A percentile compares a stretch with the other conserved stretches of the same genome.
Evolutionary conservation across 2,329 filamentous ascomycete genomes (phyloP).

Genomic region (Parastagonospora nodorum): DNA sequence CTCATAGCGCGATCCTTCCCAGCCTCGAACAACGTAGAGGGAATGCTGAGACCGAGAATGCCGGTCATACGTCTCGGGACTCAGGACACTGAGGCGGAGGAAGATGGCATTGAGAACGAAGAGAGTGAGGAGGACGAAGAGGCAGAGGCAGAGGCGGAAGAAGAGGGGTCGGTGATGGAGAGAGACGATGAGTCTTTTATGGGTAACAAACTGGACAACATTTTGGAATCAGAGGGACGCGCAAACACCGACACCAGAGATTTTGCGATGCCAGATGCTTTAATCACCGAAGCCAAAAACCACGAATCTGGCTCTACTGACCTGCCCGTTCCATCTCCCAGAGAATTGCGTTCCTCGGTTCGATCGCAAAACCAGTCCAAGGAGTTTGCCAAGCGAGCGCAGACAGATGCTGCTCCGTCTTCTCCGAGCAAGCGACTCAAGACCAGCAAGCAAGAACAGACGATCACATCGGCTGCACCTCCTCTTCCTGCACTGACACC

Average conservation of each 20-base stretch:
- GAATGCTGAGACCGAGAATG: constrained; percentile 63
- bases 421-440: constrained; percentile 40
- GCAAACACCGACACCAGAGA: constrained; percentile 16
- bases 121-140: constrained; percentile 26
- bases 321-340: not conserved
- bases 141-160: constrained; percentile 50
- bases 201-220: constrained; percentile 5
- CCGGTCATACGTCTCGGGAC: constrained; percentile 45
- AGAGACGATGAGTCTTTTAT: constrained; percentile 52
- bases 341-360: not conserved
- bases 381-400: constrained; percentile 29
- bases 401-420: constrained; percentile 19
- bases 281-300: not conserved
- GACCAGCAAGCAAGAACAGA: constrained; percentile 15
- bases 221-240: constrained; percentile 24
- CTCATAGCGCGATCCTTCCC: constrained; percentile 73
- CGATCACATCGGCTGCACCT: constrained; percentile 3
- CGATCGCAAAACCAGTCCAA: constrained; percentile 2
- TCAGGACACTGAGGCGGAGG: constrained; percentile 26
- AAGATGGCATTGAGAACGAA: constrained; percentile 26
- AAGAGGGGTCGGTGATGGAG: not conserved
- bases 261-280: constrained; percentile 19
- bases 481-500: constrained; percentile 3
- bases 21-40: constrained; percentile 69
- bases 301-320: not conserved